Evolutionary conservation across 2,329 filamentous ascomycete genomes (phyloP).

Genomic region (Talaromyces sp.): DNA sequence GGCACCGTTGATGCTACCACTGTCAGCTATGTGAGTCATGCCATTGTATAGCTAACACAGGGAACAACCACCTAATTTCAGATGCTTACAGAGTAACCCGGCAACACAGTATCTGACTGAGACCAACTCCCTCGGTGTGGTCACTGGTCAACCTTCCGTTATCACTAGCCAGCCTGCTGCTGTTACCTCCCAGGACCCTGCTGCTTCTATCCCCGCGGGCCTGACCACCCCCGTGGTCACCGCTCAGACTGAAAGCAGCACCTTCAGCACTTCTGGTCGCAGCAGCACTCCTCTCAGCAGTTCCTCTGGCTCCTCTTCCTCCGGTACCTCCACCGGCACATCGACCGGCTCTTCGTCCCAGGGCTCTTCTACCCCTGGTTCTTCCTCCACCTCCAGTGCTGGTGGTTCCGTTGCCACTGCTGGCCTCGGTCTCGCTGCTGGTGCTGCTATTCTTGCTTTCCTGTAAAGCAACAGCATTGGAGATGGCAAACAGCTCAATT

Average conservation of each 20-base stretch:
- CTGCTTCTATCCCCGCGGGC: constrained; percentile 48
- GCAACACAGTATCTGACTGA: constrained; percentile 49
- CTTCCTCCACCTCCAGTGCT: constrained; percentile 30
- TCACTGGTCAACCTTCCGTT: constrained; percentile 50
- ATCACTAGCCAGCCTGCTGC: constrained; percentile 38
- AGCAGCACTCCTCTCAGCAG: constrained; percentile 18
- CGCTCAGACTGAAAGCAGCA: constrained; percentile 26
- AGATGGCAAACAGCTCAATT: background rate
- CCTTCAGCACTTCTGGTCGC: constrained; percentile 26
- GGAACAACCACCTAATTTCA: constrained; percentile 3
- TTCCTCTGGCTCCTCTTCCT: constrained; percentile 9
- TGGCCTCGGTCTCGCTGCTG: constrained; percentile 44
- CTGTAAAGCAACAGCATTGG: constrained; percentile 34
- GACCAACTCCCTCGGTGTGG: constrained; percentile 54
- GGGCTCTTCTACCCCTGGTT: constrained; percentile 8
- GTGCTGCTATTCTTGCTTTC: constrained; percentile 46
- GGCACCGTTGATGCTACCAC: background rate
- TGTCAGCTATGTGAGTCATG: background rate
- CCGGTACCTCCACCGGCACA: constrained; percentile 18
- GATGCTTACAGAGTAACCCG: constrained; percentile 43
- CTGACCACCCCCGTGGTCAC: constrained; percentile 32
- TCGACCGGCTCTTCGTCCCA: background rate
- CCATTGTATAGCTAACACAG: background rate
- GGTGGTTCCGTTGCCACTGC: constrained; percentile 41
- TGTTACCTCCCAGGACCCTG: constrained; percentile 36